Evolutionary conservation across 2,329 filamentous ascomycete genomes (phyloP).

Genomic region (Pyrenochaeta sp.): DNA sequence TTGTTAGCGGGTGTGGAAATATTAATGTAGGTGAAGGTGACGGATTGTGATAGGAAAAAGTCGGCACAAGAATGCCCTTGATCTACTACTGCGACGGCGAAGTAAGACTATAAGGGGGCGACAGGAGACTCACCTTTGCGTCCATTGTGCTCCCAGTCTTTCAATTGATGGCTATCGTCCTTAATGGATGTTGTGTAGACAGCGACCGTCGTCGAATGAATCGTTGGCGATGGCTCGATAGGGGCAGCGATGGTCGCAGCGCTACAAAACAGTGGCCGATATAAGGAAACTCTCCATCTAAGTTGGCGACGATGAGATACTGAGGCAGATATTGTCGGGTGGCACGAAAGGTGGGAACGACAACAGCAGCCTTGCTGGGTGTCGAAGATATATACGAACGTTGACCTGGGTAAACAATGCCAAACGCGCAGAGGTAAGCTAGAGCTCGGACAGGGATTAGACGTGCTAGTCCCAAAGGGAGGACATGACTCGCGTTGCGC

Average conservation of each 20-base stretch:
- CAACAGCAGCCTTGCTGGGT: conserved; percentile 30
- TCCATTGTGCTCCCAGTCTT: conserved; percentile 49
- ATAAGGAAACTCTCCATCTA: conserved; percentile 53
- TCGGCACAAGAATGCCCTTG: conserved; percentile 6
- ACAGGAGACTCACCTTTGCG: conserved; percentile 51
- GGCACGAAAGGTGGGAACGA: conserved; percentile 40
- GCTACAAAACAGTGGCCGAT: conserved; percentile 46
- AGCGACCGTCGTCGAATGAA: conserved; percentile 28
- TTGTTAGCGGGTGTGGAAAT: conserved; percentile 27
- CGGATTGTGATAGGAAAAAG: conserved; percentile 6
- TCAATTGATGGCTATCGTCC: conserved; percentile 29
- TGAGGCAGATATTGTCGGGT: conserved; percentile 35
- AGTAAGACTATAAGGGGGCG: conserved; percentile 7
- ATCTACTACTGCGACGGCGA: conserved; percentile 1
- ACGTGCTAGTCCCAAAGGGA: conserved; percentile 6
- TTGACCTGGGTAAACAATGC: conserved; percentile 18
- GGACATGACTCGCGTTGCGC: conserved; percentile 3
- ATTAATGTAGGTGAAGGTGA: conserved; percentile 10
- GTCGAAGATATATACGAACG: conserved; percentile 38
- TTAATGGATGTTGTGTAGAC: conserved; percentile 23
- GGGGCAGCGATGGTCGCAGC: conserved; percentile 39
- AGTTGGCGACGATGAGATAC: conserved; percentile 51
- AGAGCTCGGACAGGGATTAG: conserved; percentile 13
- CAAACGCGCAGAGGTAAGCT: conserved; percentile 1
- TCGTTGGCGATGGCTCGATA: conserved; percentile 30